Evolutionary conservation across 805 yeast species (phyloP), one percentile per base, ranked within the genome.

Genomic region (Clavispora vitiphila): DNA sequence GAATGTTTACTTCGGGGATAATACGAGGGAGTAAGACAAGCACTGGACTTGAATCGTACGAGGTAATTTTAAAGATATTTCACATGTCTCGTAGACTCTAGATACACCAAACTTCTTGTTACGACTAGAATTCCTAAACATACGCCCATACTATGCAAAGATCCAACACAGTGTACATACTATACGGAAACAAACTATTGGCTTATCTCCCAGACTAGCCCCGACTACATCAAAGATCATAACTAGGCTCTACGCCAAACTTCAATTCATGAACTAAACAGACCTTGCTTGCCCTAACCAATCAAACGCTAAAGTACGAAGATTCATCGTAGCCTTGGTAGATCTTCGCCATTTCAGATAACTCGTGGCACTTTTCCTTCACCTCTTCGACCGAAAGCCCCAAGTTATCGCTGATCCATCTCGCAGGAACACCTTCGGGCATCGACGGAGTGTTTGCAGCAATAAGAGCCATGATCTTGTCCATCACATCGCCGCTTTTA

Each of bases 361-460:
- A 68, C 18, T 69, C 67, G 25, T 68, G 69, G 54, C 86, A 78
- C 47, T 69, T 69, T 21, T 65, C 61, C 46, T 66, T 64, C 16
- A 76, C 82, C 23, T 71, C 74, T 19, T 72, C 77, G 40, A 67
- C 73, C 27, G 74, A 54, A 8, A 82, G 44, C 38, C 68, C 71
- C 54, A 84, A 65, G 24, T 72, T 68, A 54, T 80, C 85, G 11
- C 81, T 71, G 44, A 85, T 76, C 47, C 77, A 69, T 42, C 73
- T 76, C 10, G 78, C 66, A 18, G 86, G 88, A n/a, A 84, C 88
- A 51, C 91, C 91, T 57, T 84, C 89, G 35, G 72, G 76, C 85
- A 80, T 83, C 38, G 72, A 65, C 46, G 71, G 66, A 41, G 82
- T 62, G 56, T 75, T 66, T 45, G 74, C 71, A 52, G 69, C 62